Base-by-base conservation (phyloP, 2,329 filamentous ascomycete genomes). In the Xylariaceae sp. region DNA sequence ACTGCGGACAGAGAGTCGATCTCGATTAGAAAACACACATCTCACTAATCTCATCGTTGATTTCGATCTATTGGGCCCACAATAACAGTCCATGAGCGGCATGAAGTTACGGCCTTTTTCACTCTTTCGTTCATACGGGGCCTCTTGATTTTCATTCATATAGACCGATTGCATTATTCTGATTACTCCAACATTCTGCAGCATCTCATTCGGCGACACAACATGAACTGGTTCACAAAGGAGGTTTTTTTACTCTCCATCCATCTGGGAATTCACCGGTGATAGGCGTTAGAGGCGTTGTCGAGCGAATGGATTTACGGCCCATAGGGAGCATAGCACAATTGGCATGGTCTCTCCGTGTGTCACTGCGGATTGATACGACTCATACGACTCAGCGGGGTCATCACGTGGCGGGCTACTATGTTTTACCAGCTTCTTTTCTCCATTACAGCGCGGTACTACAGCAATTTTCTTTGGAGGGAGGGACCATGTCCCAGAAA, bases 141-240 rank as follows among this genome's bases (percentile, higher is more conserved):
- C 24, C 23, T 40, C 37, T 23, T n/a, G 41, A 30, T 50, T 50
- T 51, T 27, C 21, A 45, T 52, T 42, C 44, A 52, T 50, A 55
- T 55, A 58, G 55, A 55, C 53, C 10, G 44, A 7, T 35, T 49
- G 55, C 52, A 55, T 55, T 9, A 18, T 13, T 39, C 29, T 41
- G 11, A 11, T 33, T 45, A 27, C 16, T n/a, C 21, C 29, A 26
- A 44, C 24, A 52, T 46, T 11, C 41, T 27, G 41, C 29, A 16
- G 27, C 15, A 44, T 52, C 24, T 39, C 42, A 39, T 44, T 46
- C 15, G n/a, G n/a, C 32, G 37, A 37, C 42, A 35, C n/a, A n/a
- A n/a, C n/a, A 16, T 15, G 10, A 44, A 35, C n/a, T 36, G 18
- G 26, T 50, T 26, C 36, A 30, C 23, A n/a, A 40, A 33, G 43